These are phyloP conservation scores for Polygonum aviculare DNA, from an alignment of 148 eudicot genomes.

Conservation along the genomic window DNA sequence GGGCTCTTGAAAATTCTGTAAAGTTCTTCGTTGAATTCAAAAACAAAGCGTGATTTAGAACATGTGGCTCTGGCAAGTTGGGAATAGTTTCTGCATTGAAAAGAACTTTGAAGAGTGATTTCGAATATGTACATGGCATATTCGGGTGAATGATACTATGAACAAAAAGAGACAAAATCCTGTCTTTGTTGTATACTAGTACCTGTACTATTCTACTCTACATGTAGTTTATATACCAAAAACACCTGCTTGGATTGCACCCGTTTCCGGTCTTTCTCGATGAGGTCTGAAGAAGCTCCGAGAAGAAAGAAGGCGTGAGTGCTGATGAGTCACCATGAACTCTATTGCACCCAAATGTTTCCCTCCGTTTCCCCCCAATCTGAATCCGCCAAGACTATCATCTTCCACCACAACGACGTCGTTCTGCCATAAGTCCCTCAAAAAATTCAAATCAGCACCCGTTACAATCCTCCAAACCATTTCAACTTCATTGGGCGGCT, in stretches of 20 bases:
- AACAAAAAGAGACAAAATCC: no score
- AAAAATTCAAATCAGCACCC: neutral
- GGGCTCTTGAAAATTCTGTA: no score
- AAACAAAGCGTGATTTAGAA: no score
- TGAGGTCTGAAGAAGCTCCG: conserved; percentile 8
- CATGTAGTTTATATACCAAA: no score
- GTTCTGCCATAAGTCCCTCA: conserved; percentile 5
- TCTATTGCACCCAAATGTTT: conserved; percentile 18
- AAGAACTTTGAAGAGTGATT: no score
- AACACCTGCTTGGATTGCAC: neutral
- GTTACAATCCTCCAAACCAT: neutral
- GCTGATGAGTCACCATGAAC: conserved; percentile 36
- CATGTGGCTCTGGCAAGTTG: no score
- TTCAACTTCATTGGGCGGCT: conserved; percentile 22
- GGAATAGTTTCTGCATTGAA: no score
- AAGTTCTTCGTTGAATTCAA: no score
- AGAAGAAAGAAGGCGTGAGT: neutral
- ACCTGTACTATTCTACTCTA: no score
- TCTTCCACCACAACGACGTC: conserved; percentile 9
- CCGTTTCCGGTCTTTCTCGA: neutral
- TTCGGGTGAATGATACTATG: no score
- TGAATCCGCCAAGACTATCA: conserved; percentile 7
- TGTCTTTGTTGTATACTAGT: no score
- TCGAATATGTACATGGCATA: no score
- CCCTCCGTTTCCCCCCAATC: conserved; percentile 13